phyloP scores from a whole-genome alignment of 192 early-diverging fungal genomes.

The Coemansia sp. region DNA sequence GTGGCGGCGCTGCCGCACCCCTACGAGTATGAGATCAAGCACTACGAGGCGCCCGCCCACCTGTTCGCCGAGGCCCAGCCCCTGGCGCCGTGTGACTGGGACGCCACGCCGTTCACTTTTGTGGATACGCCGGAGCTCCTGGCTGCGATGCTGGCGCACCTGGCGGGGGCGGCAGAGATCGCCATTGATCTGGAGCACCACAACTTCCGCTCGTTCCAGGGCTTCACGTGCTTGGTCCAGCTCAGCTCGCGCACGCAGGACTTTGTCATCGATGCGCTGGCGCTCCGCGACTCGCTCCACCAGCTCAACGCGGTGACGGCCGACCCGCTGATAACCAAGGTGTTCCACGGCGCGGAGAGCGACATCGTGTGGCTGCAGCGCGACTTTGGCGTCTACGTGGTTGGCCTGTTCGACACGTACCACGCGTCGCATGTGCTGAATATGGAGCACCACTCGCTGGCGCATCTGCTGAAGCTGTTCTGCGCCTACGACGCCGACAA shows the following conservation, averaged over 20 bases:
- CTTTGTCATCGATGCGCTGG: constrained; percentile 87
- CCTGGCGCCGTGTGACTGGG: constrained; percentile 61
- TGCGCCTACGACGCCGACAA: constrained; percentile 86
- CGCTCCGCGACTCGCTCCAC: constrained; percentile 67
- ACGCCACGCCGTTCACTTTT: constrained; percentile 70
- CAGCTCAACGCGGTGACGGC: constrained; percentile 84
- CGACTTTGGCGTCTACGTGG: constrained; percentile 96
- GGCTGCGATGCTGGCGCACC: constrained; percentile 58
- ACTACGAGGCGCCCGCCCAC: constrained; percentile 69
- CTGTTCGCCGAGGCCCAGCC: constrained; percentile 61
- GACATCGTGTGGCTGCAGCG: constrained; percentile 97
- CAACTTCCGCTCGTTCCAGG: constrained; percentile 91
- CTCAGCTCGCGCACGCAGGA: constrained; percentile 85
- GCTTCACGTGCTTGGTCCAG: constrained; percentile 93
- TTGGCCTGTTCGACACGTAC: constrained; percentile 96
- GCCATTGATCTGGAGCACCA: constrained; percentile 98
- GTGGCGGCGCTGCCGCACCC: constrained; percentile 67
- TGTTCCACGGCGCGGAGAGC: constrained; percentile 94
- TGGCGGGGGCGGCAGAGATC: constrained; percentile 68
- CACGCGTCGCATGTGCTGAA: constrained; percentile 88
- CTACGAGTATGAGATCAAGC: constrained; percentile 85
- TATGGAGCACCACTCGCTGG: constrained; percentile 75
- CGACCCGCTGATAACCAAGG: constrained; percentile 85
- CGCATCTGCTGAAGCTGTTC: constrained; percentile 76
- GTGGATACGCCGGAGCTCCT: constrained; percentile 79